Evolutionary conservation across 768 basidiomycete genomes (phyloP).

Genomic region (Russula foetens): DNA sequence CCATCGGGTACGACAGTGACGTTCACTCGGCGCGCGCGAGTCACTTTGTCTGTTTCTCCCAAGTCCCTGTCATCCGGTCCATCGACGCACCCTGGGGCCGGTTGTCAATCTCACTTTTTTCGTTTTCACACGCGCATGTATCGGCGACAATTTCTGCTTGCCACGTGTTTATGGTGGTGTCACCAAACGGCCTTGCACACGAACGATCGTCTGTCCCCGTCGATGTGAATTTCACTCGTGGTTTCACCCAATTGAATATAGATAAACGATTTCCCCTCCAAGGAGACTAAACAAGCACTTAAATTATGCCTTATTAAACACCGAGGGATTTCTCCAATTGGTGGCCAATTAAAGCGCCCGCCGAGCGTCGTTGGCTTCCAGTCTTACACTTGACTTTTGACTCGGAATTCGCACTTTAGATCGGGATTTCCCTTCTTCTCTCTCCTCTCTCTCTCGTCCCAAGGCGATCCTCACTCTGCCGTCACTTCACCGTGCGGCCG

Average conservation of each 20-base stretch:
- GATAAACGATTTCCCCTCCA: no score
- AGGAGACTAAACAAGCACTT: neutral
- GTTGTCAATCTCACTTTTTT: neutral
- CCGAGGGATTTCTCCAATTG: neutral
- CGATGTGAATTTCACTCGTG: no score
- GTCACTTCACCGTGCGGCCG: no score
- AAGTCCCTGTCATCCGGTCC: neutral
- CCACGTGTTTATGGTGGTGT: no score
- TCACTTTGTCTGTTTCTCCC: neutral
- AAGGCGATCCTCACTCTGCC: slow-evolving; percentile 8
- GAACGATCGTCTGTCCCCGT: no score
- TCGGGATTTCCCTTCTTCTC: neutral
- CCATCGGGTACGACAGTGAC: neutral
- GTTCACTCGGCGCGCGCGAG: neutral
- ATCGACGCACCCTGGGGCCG: neutral
- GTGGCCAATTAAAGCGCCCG: no score
- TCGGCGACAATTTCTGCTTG: neutral
- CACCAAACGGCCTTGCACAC: no score
- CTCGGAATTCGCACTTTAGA: neutral
- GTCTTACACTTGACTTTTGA: neutral
- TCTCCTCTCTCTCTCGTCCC: neutral
- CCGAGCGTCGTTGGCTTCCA: no score
- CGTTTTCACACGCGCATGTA: neutral
- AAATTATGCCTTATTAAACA: neutral
- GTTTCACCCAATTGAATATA: no score